Evolutionary conservation across 2,329 filamentous ascomycete genomes (phyloP).

Genomic region (Metarhizium humberi): DNA sequence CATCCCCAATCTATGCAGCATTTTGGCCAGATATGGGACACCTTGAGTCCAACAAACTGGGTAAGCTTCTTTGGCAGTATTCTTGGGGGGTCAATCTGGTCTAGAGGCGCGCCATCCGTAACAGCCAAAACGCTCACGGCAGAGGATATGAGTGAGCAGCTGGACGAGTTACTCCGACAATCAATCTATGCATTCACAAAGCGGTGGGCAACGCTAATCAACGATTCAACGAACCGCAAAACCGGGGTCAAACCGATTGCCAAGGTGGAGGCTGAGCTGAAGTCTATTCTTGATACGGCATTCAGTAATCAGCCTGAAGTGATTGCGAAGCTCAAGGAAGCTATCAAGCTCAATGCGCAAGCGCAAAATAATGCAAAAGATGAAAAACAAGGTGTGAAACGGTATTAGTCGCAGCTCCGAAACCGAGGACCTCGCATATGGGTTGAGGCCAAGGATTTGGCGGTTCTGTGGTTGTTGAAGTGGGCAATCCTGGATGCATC

Average conservation of each 20-base stretch:
- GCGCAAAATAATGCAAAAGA: slow-evolving; percentile 37
- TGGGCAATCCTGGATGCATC: no score
- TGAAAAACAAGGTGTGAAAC: slow-evolving; percentile 22
- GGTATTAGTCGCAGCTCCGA: background rate
- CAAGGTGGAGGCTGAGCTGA: slow-evolving; percentile 47
- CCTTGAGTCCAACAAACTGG: slow-evolving; percentile 47
- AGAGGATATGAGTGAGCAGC: slow-evolving; percentile 54
- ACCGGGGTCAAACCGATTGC: slow-evolving; percentile 39
- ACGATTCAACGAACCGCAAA: slow-evolving; percentile 38
- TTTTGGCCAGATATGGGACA: slow-evolving; percentile 57
- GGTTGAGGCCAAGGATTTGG: no score
- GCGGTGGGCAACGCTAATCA: slow-evolving; percentile 44
- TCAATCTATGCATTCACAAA: slow-evolving; percentile 55
- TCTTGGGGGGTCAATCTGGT: slow-evolving; percentile 47
- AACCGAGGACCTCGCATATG: no score
- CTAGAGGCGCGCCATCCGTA: slow-evolving; percentile 23
- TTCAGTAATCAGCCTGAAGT: slow-evolving; percentile 53
- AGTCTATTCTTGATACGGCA: slow-evolving; percentile 44
- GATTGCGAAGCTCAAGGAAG: slow-evolving; percentile 49
- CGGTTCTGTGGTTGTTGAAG: no score
- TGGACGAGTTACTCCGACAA: slow-evolving; percentile 53
- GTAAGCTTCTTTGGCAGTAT: slow-evolving; percentile 50
- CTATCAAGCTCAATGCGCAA: slow-evolving; percentile 46
- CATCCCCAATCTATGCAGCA: slow-evolving; percentile 44
- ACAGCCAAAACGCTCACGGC: slow-evolving; percentile 32